phyloP scores from a whole-genome alignment of 441 rosid genomes.

The Daphne laureola region DNA sequence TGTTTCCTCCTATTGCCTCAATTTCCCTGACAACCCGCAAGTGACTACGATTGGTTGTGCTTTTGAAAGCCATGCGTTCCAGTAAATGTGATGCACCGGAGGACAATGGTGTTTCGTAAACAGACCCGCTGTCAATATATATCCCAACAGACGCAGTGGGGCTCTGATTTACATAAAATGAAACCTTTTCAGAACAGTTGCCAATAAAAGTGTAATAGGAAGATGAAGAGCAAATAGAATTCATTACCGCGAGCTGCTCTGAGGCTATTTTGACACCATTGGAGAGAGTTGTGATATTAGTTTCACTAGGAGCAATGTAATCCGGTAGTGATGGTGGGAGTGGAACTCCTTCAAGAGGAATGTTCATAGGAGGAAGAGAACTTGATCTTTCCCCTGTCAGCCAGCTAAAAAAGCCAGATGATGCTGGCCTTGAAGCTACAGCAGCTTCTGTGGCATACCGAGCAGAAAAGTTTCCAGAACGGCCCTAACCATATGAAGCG shows the following conservation, averaged over 20 bases:
- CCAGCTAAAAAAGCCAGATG: slow-evolving; percentile 66
- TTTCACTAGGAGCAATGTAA: slow-evolving; percentile 50
- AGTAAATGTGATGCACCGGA: slow-evolving; percentile 84
- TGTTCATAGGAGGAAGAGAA: slow-evolving; percentile 45
- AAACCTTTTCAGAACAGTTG: slow-evolving; percentile 2
- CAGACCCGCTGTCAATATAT: slow-evolving; percentile 76
- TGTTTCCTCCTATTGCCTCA: slow-evolving; percentile 84
- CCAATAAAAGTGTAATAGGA: slow-evolving; percentile 3
- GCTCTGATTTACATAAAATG: slow-evolving; percentile 33
- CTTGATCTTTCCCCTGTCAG: slow-evolving; percentile 42
- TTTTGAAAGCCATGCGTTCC: slow-evolving; percentile 91
- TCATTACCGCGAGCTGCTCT: slow-evolving; percentile 45
- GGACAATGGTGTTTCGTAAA: slow-evolving; percentile 65
- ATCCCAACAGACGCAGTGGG: slow-evolving; percentile 80
- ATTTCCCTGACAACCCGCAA: slow-evolving; percentile 79
- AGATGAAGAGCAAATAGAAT: background rate
- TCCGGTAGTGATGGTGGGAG: slow-evolving; percentile 64
- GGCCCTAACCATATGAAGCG: slow-evolving; percentile 29
- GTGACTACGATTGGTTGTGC: slow-evolving; percentile 68
- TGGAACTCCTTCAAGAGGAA: slow-evolving; percentile 48
- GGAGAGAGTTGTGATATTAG: slow-evolving; percentile 47
- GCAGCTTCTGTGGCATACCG: slow-evolving; percentile 59
- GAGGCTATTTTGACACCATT: slow-evolving; percentile 81
- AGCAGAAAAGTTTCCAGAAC: slow-evolving; percentile 28
- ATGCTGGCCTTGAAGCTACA: slow-evolving; percentile 42